These are phyloP conservation scores for Cladophialophora chaetospira DNA, from an alignment of 2,329 filamentous ascomycete genomes.

Conservation along the genomic window DNA sequence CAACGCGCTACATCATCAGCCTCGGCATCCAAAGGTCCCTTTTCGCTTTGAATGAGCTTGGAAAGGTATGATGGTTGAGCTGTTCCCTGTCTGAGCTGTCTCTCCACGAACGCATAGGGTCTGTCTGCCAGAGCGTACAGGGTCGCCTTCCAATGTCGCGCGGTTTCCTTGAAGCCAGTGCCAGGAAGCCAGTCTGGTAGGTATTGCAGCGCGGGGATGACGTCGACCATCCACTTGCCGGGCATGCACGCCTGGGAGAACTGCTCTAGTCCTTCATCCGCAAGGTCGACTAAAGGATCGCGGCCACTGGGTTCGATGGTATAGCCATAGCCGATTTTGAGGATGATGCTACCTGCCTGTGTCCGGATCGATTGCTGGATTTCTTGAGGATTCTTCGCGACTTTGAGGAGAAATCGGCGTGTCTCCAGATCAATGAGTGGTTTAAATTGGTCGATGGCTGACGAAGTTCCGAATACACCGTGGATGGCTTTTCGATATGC, in stretches of 20 bases:
- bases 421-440: constrained; percentile 44
- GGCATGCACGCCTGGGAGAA: constrained; percentile 46
- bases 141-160: constrained; percentile 40
- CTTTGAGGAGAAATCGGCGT: constrained; percentile 47
- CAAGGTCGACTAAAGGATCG: constrained; percentile 50
- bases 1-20: constrained; percentile 45
- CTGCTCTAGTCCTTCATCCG: constrained; percentile 43
- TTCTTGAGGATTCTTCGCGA: constrained; percentile 43
- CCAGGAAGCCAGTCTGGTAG: constrained; percentile 52
- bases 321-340: constrained; percentile 53
- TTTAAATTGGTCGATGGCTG: constrained; percentile 44
- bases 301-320: constrained; percentile 41
- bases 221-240: constrained; percentile 50
- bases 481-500: constrained; percentile 50
- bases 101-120: constrained; percentile 49
- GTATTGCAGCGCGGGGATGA: constrained; percentile 46
- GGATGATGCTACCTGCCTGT: constrained; percentile 44
- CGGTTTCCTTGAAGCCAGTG: constrained; percentile 47
- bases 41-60: constrained; percentile 41
- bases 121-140: constrained; percentile 39
- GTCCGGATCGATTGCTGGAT: constrained; percentile 46
- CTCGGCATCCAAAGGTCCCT: constrained; percentile 35
- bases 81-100: constrained; percentile 41
- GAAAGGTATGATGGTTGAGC: constrained; percentile 46
- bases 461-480: constrained; percentile 47